phyloP scores from a whole-genome alignment of 1,284 basidiomycete species.

The Austroboletus novae-zelandiae region DNA sequence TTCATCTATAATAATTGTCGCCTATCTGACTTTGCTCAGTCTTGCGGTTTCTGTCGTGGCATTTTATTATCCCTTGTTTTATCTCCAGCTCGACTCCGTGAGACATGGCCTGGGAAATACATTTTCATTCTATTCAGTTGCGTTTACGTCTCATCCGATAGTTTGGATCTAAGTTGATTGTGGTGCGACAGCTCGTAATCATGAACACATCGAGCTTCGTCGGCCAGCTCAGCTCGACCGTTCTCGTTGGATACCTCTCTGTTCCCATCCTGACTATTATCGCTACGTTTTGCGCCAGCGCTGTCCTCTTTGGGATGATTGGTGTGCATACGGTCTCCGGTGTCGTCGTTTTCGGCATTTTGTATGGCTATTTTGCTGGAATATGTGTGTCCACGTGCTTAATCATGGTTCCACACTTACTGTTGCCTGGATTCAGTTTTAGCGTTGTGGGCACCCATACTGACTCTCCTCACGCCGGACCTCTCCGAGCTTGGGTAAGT shows the following conservation, averaged over 20 bases:
- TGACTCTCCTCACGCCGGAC: conserved; percentile 26
- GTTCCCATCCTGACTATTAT: conserved; percentile 19
- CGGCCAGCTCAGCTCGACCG: conserved; percentile 28
- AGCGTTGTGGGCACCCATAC: conserved; percentile 24
- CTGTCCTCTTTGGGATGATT: conserved; percentile 30
- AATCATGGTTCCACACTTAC: background rate
- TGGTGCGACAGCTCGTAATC: conserved; percentile 27
- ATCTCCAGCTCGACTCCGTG: conserved; percentile 30
- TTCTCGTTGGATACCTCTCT: conserved; percentile 21
- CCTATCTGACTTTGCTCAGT: conserved; percentile 1
- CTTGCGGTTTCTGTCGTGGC: conserved; percentile 20
- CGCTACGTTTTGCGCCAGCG: conserved; percentile 32
- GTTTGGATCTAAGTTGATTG: background rate
- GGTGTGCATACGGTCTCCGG: conserved; percentile 26
- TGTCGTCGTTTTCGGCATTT: conserved; percentile 29
- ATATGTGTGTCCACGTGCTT: conserved; percentile 30
- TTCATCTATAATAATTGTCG: background rate
- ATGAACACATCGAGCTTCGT: conserved; percentile 33
- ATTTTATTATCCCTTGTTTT: conserved; percentile 34
- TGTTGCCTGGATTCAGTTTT: conserved; percentile 10
- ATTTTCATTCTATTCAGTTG: conserved; percentile 37
- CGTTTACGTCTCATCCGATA: conserved; percentile 1
- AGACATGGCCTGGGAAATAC: conserved; percentile 18
- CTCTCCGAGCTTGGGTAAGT: conserved; percentile 31
- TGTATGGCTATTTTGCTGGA: conserved; percentile 42